A percentile compares a stretch with the other conserved stretches of the same genome.
Conservation (phyloP, 176 grass and related monocot species). For the Oryza glaberrima region DNA sequence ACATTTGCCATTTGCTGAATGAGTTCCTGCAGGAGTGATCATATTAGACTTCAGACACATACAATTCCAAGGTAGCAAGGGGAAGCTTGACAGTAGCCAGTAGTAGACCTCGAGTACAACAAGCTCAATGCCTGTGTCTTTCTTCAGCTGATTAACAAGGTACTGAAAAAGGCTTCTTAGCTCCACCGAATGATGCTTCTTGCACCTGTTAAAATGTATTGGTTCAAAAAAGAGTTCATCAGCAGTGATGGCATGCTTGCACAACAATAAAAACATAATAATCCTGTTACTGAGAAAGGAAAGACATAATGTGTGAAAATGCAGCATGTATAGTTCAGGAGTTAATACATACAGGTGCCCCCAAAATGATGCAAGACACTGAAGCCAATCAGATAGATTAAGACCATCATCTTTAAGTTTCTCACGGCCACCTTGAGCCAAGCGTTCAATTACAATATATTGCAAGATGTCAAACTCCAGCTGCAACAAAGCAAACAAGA, state of each 20-base stretch:
- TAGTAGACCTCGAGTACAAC: constrained; percentile 83
- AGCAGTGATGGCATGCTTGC: constrained; percentile 3
- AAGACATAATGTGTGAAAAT: constrained; percentile 27
- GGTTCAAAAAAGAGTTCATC: constrained; percentile 3
- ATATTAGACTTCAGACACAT: constrained; percentile 23
- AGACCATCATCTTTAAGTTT: constrained; percentile 99
- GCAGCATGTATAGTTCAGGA: constrained; percentile 18
- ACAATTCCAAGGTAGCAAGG: constrained; percentile 21
- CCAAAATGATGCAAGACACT: constrained; percentile 98
- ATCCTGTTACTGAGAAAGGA: constrained; percentile 8
- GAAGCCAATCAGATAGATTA: constrained; percentile 99
- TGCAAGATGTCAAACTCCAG: constrained; percentile 99
- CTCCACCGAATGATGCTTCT: constrained; percentile 96
- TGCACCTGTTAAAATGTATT: constrained; percentile 70
- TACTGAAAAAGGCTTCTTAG: constrained; percentile 96
- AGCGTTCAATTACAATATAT: constrained; percentile 97
- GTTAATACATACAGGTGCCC: constrained; percentile 85
- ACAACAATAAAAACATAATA: constrained; percentile 32
- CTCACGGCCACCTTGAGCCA: constrained; percentile 92
- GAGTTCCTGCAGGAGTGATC: constrained; percentile 66
- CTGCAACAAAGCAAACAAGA: constrained; percentile 51
- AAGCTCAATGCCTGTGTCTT: constrained; percentile 85
- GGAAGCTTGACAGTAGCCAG: constrained; percentile 26
- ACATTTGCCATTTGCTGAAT: constrained; percentile 99
- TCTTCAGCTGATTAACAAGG: constrained; percentile 98